These are phyloP conservation scores for Citrus australasica DNA, from an alignment of 345 rosid genomes.

Conservation along the genomic window DNA sequence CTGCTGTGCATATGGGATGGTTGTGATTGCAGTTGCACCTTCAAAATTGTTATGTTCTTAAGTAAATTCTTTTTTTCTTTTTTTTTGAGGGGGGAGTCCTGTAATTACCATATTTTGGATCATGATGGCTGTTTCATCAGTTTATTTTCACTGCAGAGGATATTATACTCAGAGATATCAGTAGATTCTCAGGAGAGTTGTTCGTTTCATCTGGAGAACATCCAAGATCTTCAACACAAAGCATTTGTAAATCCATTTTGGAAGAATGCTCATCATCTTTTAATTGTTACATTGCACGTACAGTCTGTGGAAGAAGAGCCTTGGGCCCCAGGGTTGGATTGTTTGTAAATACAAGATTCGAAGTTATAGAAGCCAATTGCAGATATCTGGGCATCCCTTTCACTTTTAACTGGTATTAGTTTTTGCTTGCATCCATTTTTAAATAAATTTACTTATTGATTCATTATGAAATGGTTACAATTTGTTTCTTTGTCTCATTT, in stretches of 20 bases:
- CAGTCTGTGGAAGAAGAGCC: slow-evolving; percentile 25
- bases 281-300: slow-evolving; percentile 11
- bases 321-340: slow-evolving; percentile 11
- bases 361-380: slow-evolving; percentile 17
- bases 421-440: background rate
- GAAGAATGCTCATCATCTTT: slow-evolving; percentile 32
- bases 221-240: slow-evolving; percentile 29
- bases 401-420: slow-evolving; percentile 49
- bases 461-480: background rate
- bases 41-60: background rate
- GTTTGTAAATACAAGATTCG: slow-evolving; percentile 36
- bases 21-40: background rate
- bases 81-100: background rate
- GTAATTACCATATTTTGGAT: background rate
- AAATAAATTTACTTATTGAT: background rate
- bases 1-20: background rate
- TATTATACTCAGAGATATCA: slow-evolving; percentile 44
- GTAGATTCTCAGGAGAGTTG: slow-evolving; percentile 28
- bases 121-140: slow-evolving; percentile 6
- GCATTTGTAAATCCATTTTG: slow-evolving; percentile 18
- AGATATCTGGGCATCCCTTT: slow-evolving; percentile 26
- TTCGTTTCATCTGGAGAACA: slow-evolving; percentile 18
- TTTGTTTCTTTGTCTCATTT: background rate
- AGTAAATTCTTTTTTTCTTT: background rate
- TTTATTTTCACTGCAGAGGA: slow-evolving; percentile 37